Percentiles rank a stretch among this genome's conserved stretches.
Conservation (phyloP, 176 grass and related monocot species). For the Oryza officinalis region DNA sequence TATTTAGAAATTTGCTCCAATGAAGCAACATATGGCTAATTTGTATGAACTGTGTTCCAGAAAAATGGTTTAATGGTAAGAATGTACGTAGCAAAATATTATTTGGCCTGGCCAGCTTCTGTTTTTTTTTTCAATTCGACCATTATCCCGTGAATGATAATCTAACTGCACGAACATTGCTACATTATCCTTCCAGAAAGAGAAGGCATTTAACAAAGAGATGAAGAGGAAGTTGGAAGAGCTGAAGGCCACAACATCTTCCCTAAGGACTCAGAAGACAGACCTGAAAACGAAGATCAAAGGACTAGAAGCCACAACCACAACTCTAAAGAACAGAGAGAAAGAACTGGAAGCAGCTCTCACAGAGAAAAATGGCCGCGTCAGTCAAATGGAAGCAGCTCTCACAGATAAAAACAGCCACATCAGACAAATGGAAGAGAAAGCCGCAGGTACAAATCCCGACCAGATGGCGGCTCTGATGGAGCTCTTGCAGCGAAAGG, state of each 20-base stretch:
- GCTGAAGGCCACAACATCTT: conserved; percentile 67
- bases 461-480: conserved; percentile 61
- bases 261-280: conserved; percentile 58
- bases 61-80: neutral
- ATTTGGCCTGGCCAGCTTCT: neutral
- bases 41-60: conserved; percentile 1
- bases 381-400: conserved; percentile 30
- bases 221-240: conserved; percentile 64
- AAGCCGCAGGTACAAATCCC: conserved; percentile 12
- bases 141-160: neutral
- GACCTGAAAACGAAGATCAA: conserved; percentile 80
- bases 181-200: conserved; percentile 60
- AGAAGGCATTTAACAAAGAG: conserved; percentile 63
- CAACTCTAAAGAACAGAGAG: conserved; percentile 57
- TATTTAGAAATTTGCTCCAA: neutral
- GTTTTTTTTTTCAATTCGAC: neutral
- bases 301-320: conserved; percentile 45
- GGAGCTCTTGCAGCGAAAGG: conserved; percentile 69
- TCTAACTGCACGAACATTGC: neutral
- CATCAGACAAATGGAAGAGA: conserved; percentile 55
- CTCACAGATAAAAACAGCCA: conserved; percentile 59
- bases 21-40: neutral
- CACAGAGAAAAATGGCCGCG: conserved; percentile 49
- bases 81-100: neutral
- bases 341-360: conserved; percentile 71